Conservation (phyloP, 108 stramenopile genomes). For the Conticribra guillardii region DNA sequence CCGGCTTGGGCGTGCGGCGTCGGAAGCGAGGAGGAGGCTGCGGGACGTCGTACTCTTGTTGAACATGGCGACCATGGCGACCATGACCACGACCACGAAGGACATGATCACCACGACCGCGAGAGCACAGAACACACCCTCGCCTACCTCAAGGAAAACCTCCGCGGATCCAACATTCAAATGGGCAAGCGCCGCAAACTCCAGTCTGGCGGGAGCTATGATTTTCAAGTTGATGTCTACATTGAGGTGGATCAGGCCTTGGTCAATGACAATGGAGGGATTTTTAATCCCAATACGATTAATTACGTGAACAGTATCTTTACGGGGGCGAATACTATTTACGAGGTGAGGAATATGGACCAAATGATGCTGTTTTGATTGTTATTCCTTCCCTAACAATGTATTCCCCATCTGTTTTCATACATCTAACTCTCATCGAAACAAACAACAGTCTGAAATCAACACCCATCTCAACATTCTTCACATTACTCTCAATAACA, state of each 20-base stretch:
- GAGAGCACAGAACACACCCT: not conserved
- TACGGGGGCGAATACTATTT: conserved; percentile 27
- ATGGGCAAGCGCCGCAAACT: conserved; percentile 7
- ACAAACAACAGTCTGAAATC: too few species aligned
- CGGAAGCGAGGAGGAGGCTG: not conserved
- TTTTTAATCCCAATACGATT: conserved; percentile 1
- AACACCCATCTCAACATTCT: conserved; percentile 23
- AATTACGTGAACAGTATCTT: conserved; percentile 24
- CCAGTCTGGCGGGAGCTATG: not conserved
- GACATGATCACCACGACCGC: not conserved
- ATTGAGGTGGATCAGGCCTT: conserved; percentile 7
- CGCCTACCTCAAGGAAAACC: not conserved
- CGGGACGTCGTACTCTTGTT: not conserved
- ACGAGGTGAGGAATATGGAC: conserved; percentile 5
- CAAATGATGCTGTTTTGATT: not conserved
- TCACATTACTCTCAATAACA: not conserved
- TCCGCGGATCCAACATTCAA: conserved; percentile 7
- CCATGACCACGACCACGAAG: not conserved
- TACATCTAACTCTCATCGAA: too few species aligned
- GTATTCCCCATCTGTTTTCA: too few species aligned
- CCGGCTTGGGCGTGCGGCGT: conserved; percentile 8
- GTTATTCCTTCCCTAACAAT: not conserved
- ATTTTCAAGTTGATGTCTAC: not conserved
- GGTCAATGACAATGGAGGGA: not conserved
- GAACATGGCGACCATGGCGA: not conserved